Percentiles rank a stretch among this genome's conserved stretches.
phyloP scores from a whole-genome alignment of 345 rosid genomes.

The Isatis tinctoria region DNA sequence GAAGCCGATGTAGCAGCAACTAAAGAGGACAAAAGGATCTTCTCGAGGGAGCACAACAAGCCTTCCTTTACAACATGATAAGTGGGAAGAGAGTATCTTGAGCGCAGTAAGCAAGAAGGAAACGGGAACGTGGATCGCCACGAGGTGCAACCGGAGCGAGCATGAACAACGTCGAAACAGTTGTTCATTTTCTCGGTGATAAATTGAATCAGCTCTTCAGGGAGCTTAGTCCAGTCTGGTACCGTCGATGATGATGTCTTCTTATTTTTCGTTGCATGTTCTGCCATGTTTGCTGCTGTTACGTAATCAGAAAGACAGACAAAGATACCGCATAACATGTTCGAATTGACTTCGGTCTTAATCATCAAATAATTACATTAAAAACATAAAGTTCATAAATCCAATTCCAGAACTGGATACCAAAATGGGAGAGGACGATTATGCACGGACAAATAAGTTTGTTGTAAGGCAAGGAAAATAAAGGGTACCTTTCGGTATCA shows the following conservation, averaged over 20 bases:
- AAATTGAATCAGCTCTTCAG: not conserved
- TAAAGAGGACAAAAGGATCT: not conserved
- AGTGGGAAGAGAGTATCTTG: not conserved
- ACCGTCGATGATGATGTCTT: not conserved
- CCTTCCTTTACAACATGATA: not conserved
- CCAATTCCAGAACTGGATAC: not conserved
- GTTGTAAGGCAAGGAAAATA: too few relatives aligned
- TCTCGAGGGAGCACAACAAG: not conserved
- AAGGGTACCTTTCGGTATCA: too few relatives aligned
- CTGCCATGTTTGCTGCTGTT: not conserved
- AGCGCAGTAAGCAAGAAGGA: not conserved
- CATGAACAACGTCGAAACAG: conserved; percentile 4
- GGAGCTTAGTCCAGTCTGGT: conserved; percentile 1
- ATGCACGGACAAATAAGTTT: too few relatives aligned
- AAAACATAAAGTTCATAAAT: too few relatives aligned
- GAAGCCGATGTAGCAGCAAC: not conserved
- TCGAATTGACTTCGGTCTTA: not conserved
- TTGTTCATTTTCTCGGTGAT: not conserved
- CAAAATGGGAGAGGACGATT: not conserved
- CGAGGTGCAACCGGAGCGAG: not conserved
- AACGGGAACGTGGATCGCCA: not conserved
- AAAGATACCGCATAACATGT: not conserved
- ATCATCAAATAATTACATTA: too few relatives aligned
- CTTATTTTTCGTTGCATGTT: not conserved
- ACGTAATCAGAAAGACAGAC: not conserved